Percentiles rank a stretch among this genome's conserved stretches.
Conservation (phyloP, 768 basidiomycete species). For the Dacryopinax primogenitus region DNA sequence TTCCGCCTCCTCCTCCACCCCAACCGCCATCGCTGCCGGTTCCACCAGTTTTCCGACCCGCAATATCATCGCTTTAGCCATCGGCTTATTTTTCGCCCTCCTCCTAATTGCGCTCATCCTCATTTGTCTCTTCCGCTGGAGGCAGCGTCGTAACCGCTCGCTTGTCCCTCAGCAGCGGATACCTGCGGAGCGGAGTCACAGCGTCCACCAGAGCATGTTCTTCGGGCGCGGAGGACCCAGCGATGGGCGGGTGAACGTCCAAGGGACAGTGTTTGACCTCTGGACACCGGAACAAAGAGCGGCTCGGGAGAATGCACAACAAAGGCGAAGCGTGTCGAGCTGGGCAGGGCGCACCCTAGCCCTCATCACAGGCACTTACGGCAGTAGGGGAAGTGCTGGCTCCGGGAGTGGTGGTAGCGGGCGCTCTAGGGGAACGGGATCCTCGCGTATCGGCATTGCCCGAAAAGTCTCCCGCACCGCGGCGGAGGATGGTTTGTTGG, state of each 20-base stretch:
- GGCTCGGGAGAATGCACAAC: not conserved
- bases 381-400: not conserved
- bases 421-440: not conserved
- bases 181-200: not conserved
- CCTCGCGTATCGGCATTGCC: not conserved
- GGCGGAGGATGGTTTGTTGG: not conserved
- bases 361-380: not conserved
- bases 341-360: constrained; percentile 10
- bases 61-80: not conserved
- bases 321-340: constrained; percentile 14
- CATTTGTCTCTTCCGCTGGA: constrained; percentile 11
- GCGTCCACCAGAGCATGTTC: not conserved
- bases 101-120: not conserved
- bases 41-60: not conserved
- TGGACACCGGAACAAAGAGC: not conserved
- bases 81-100: constrained; percentile 2
- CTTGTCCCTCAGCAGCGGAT: not conserved
- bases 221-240: not conserved
- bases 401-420: not conserved
- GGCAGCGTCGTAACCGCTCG: not conserved
- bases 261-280: not conserved
- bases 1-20: not conserved
- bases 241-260: not conserved
- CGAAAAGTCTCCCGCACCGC: not conserved
- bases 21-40: not conserved